Conservation (phyloP, 345 rosid species). For the Aquilaria yunnanensis region DNA sequence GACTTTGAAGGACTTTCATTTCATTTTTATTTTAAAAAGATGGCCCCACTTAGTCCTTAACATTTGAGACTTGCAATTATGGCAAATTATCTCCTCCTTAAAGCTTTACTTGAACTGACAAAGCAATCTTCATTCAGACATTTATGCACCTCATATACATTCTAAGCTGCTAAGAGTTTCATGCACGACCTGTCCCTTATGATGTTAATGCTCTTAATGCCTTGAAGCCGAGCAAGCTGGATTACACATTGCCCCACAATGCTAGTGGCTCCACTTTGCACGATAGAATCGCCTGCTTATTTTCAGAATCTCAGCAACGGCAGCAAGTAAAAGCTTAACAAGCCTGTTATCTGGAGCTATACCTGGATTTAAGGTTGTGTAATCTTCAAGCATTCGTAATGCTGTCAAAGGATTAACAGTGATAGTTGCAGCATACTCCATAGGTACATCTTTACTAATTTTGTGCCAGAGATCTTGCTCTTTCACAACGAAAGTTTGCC, state of each 20-base stretch:
- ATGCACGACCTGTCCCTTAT: slow-evolving; percentile 70
- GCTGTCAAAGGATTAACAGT: slow-evolving; percentile 90
- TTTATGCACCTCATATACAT: no score
- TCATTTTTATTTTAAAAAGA: no score
- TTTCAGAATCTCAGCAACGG: slow-evolving; percentile 16
- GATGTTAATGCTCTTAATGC: slow-evolving; percentile 65
- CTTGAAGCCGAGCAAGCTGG: slow-evolving; percentile 66
- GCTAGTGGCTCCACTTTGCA: slow-evolving; percentile 94
- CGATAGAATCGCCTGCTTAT: slow-evolving; percentile 63
- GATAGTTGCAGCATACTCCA: slow-evolving; percentile 86
- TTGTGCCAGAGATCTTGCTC: slow-evolving; percentile 79
- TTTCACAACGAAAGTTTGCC: slow-evolving; percentile 80
- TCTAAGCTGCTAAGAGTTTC: neutral
- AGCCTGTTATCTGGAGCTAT: slow-evolving; percentile 1
- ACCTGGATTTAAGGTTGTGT: slow-evolving; percentile 55
- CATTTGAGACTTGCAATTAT: no score
- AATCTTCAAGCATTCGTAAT: slow-evolving; percentile 85
- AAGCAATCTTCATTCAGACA: no score
- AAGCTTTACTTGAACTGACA: no score
- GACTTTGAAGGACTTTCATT: neutral
- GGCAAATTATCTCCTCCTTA: no score
- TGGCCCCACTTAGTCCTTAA: no score
- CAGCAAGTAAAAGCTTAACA: slow-evolving; percentile 4
- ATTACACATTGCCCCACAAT: slow-evolving; percentile 84
- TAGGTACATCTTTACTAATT: slow-evolving; percentile 54